These are phyloP conservation scores for Botrytis cinerea DNA, from an alignment of 2,329 filamentous ascomycete species.

Conservation along the genomic window DNA sequence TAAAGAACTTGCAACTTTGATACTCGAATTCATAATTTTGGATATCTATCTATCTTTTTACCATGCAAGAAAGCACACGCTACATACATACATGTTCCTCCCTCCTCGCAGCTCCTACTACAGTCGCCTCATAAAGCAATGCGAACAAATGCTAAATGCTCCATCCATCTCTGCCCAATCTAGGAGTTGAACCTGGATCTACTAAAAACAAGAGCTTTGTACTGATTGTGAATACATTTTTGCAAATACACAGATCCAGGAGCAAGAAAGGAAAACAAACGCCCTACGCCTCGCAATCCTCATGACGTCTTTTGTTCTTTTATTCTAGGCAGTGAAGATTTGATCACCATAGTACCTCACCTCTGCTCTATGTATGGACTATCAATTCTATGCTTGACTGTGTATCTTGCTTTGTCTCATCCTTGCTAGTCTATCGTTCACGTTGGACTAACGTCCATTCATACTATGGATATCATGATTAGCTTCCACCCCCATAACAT, in stretches of 20 bases:
- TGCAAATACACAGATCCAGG: neutral
- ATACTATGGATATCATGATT: slow-evolving; percentile 32
- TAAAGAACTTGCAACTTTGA: neutral
- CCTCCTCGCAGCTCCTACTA: neutral
- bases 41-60: neutral
- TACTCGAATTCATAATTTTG: neutral
- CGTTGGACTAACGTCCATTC: slow-evolving; percentile 52
- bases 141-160: neutral
- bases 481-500: neutral
- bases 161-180: neutral
- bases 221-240: neutral
- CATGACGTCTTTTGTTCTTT: neutral
- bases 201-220: neutral
- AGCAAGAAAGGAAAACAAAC: neutral
- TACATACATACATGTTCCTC: neutral
- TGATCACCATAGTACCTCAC: neutral
- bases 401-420: neutral
- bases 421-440: slow-evolving; percentile 42
- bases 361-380: slow-evolving; percentile 2
- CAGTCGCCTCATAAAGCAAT: neutral
- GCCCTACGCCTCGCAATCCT: slow-evolving; percentile 9
- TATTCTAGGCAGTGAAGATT: neutral
- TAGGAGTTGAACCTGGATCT: neutral
- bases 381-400: slow-evolving; percentile 6
- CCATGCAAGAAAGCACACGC: neutral